Evolutionary conservation across 2,329 filamentous ascomycete species (phyloP).

Genomic region (Beauveria medogensis): DNA sequence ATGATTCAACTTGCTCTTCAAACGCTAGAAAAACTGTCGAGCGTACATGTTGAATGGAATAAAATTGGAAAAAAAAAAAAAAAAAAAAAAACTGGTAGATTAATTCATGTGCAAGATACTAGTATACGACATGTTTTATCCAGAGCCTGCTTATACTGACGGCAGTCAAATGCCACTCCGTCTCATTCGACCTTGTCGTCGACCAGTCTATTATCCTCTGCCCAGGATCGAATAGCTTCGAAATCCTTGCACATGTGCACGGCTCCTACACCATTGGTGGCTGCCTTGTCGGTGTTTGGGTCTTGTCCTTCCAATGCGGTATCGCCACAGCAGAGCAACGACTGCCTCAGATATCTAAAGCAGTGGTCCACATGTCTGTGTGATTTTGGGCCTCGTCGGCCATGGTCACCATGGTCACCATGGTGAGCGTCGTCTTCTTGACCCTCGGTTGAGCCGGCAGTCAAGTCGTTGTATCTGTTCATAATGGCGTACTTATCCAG

Average conservation of each 20-base stretch:
- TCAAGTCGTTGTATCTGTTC: background rate
- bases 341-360: background rate
- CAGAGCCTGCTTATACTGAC: background rate
- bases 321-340: background rate
- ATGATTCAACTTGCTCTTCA: no score
- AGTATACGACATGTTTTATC: no score
- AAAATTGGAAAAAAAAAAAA: no score
- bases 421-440: background rate
- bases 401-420: background rate
- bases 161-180: background rate
- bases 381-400: background rate
- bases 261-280: background rate
- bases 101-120: no score
- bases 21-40: no score
- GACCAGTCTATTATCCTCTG: background rate
- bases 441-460: background rate
- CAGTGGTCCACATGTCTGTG: background rate
- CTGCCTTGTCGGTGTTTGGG: background rate
- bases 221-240: background rate
- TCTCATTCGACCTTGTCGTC: background rate
- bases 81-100: no score
- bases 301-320: background rate
- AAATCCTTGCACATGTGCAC: slow-evolving; percentile 3
- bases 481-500: background rate
- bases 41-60: no score